A percentile compares a stretch with the other conserved stretches of the same genome.
These are phyloP conservation scores for Hylodesmum podocarpum DNA, from an alignment of 306 rosid genomes.

Conservation along the genomic window DNA sequence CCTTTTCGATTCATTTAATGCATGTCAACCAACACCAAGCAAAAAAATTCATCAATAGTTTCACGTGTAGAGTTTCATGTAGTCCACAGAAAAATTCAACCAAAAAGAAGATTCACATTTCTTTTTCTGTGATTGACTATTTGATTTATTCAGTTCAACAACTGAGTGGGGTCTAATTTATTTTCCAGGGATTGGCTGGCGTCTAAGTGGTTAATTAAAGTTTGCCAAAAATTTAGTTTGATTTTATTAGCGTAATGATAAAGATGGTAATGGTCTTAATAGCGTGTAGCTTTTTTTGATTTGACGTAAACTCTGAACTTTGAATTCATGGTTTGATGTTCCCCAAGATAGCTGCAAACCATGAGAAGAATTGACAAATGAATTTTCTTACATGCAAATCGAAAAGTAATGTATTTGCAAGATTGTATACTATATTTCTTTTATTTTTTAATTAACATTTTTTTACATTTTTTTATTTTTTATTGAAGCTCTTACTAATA, in stretches of 20 bases:
- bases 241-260: neutral
- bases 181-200: neutral
- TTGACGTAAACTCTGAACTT: too few relatives aligned
- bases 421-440: too few relatives aligned
- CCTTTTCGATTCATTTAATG: neutral
- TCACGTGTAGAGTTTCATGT: neutral
- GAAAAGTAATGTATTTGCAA: neutral
- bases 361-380: too few relatives aligned
- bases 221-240: neutral
- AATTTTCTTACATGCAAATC: neutral
- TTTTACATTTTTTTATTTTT: too few relatives aligned
- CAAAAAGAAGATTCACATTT: neutral
- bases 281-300: too few relatives aligned
- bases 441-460: too few relatives aligned
- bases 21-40: neutral
- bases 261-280: neutral
- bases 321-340: too few relatives aligned
- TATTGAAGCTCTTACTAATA: too few relatives aligned
- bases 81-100: neutral
- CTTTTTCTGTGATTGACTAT: neutral
- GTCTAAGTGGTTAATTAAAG: neutral
- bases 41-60: neutral
- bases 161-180: neutral
- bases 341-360: too few relatives aligned
- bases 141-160: conserved; percentile 11